Conservation (phyloP, 768 basidiomycete species). For the Lactarius vividus region DNA sequence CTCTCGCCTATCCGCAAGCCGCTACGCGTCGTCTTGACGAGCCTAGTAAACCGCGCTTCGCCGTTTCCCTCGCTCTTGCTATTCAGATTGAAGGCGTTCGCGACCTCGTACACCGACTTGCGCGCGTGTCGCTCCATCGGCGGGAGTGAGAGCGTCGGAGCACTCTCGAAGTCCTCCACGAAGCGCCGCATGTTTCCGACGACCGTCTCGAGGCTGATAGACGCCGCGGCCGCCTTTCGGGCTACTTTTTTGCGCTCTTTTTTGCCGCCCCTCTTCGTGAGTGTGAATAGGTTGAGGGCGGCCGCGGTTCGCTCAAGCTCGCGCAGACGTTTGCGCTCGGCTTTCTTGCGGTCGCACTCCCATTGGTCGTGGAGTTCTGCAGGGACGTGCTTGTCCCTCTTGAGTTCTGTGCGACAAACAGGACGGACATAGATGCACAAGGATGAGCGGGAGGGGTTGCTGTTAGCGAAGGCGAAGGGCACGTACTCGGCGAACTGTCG, state of each 20-base stretch:
- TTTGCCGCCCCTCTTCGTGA: slow-evolving; percentile 60
- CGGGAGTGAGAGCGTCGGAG: slow-evolving; percentile 61
- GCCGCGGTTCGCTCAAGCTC: slow-evolving; percentile 52
- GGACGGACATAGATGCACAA: neutral
- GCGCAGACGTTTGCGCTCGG: slow-evolving; percentile 65
- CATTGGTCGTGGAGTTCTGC: slow-evolving; percentile 63
- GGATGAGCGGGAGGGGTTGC: neutral
- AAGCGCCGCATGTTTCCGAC: slow-evolving; percentile 69
- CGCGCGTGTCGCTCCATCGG: too few relatives aligned
- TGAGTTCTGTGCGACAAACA: slow-evolving; percentile 37
- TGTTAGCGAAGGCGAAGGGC: neutral
- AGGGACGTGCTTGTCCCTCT: slow-evolving; percentile 51
- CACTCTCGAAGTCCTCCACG: slow-evolving; percentile 51
- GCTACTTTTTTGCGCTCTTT: slow-evolving; percentile 61
- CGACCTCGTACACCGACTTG: slow-evolving; percentile 77
- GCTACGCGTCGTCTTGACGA: slow-evolving; percentile 64
- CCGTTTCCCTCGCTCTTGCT: slow-evolving; percentile 75
- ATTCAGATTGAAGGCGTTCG: slow-evolving; percentile 73
- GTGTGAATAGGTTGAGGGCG: slow-evolving; percentile 59
- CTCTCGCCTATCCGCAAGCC: slow-evolving; percentile 55
- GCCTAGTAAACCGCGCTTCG: slow-evolving; percentile 66
- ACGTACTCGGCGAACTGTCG: slow-evolving; percentile 51
- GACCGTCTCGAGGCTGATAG: slow-evolving; percentile 44
- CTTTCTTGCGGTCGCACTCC: slow-evolving; percentile 77
- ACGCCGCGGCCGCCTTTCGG: slow-evolving; percentile 41